phyloP scores from a whole-genome alignment of 257 asterid species.

The Scutellaria galericulata region DNA sequence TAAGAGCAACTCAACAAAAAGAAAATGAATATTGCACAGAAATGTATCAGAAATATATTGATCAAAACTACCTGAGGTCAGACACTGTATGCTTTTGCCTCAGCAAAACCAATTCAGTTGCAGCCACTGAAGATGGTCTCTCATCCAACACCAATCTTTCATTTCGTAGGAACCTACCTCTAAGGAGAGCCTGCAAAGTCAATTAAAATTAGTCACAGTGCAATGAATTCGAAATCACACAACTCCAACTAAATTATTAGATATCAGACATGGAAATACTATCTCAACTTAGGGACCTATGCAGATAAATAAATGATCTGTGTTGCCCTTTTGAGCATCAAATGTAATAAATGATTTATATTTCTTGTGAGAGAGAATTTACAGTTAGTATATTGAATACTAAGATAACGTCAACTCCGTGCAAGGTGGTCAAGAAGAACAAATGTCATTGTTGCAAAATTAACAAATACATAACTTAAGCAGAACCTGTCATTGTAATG shows the following conservation, averaged over 20 bases:
- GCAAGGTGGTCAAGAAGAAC: not conserved
- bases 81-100: slow-evolving; percentile 80
- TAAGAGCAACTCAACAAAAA: not conserved
- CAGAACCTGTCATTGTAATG: no score
- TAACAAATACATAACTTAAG: not conserved
- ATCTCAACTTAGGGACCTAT: not conserved
- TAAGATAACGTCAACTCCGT: not conserved
- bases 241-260: not conserved
- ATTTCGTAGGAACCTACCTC: slow-evolving; percentile 79
- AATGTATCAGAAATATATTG: not conserved
- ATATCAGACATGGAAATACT: slow-evolving; percentile 13
- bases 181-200: slow-evolving; percentile 70
- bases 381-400: not conserved
- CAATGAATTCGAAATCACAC: slow-evolving; percentile 12
- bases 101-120: slow-evolving; percentile 74
- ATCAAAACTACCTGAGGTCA: slow-evolving; percentile 65
- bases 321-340: not conserved
- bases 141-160: slow-evolving; percentile 52
- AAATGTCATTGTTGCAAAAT: not conserved
- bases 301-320: not conserved
- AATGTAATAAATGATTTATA: no score
- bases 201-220: slow-evolving; percentile 20
- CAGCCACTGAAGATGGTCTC: slow-evolving; percentile 62
- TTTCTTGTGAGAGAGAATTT: not conserved
- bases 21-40: not conserved